Evolutionary conservation across 441 rosid species (phyloP).

Genomic region (Breynia disticha): DNA sequence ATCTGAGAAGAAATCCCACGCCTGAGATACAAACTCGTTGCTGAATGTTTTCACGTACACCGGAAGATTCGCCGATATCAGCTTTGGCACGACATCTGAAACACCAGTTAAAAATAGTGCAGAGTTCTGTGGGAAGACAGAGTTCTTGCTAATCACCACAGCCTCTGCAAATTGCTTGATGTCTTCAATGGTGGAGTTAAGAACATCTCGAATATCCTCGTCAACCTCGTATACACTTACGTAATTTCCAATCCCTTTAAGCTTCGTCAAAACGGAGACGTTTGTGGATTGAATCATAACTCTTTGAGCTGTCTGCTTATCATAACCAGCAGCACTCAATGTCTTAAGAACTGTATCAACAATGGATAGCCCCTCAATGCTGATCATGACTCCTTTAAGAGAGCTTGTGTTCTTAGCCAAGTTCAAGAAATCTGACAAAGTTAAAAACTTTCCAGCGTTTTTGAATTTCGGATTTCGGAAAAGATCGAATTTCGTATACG

Average conservation of each 20-base stretch:
- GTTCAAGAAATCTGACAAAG: conserved; percentile 49
- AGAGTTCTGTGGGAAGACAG: conserved; percentile 32
- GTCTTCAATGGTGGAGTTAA: conserved; percentile 31
- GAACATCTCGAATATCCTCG: conserved; percentile 43
- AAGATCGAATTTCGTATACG: conserved; percentile 13
- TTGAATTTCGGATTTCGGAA: conserved; percentile 45
- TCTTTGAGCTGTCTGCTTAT: conserved; percentile 24
- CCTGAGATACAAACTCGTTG: conserved; percentile 73
- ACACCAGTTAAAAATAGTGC: conserved; percentile 17
- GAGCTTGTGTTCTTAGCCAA: conserved; percentile 42
- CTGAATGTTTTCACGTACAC: conserved; percentile 54
- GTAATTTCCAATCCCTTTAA: conserved; percentile 36
- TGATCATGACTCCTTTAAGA: conserved; percentile 51
- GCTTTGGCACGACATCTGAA: conserved; percentile 37
- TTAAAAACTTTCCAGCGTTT: conserved; percentile 35
- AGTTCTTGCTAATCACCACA: conserved; percentile 39
- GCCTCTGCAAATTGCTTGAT: conserved; percentile 53
- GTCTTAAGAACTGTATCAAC: conserved; percentile 37
- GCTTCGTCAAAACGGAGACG: conserved; percentile 50
- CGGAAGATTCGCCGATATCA: conserved; percentile 29
- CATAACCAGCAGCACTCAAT: conserved; percentile 44
- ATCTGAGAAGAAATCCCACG: conserved; percentile 72
- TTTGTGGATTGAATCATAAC: conserved; percentile 67
- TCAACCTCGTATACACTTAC: conserved; percentile 54
- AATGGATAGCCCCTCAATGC: conserved; percentile 44